phyloP scores from a whole-genome alignment of 2,329 filamentous ascomycete genomes.

The Paracoccidioides lutzii region DNA sequence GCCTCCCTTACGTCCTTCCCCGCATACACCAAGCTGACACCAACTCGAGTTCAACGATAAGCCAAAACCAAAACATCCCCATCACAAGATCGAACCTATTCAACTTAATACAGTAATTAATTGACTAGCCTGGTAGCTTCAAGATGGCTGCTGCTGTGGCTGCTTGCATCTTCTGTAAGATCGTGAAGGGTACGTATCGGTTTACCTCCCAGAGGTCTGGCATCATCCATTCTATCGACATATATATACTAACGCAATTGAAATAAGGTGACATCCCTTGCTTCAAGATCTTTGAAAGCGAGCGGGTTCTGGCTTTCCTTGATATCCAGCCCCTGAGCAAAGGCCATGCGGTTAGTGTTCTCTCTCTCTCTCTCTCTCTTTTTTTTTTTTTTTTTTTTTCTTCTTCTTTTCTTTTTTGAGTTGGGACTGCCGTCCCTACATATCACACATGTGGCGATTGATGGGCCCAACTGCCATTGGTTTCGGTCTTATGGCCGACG shows the following conservation, averaged over 20 bases:
- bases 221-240: constrained; percentile 5
- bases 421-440: not conserved
- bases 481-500: not conserved
- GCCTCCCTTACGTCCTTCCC: not conserved
- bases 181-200: constrained; percentile 63
- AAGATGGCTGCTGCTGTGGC: constrained; percentile 25
- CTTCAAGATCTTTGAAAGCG: constrained; percentile 90
- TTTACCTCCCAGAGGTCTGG: constrained; percentile 3
- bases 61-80: too few relatives aligned
- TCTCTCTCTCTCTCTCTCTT: too few relatives aligned
- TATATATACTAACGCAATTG: constrained; percentile 3
- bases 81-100: too few relatives aligned
- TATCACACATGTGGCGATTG: not conserved
- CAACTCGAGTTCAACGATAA: too few relatives aligned
- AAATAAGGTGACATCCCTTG: constrained; percentile 76
- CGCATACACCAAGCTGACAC: not conserved
- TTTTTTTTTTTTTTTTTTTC: not conserved
- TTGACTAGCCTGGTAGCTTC: not conserved
- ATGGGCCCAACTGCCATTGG: not conserved
- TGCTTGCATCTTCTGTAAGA: constrained; percentile 93
- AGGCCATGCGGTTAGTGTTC: constrained; percentile 68
- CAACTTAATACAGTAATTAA: not conserved
- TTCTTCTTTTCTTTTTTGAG: not conserved
- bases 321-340: constrained; percentile 83
- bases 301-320: constrained; percentile 88